Evolutionary conservation across 345 rosid genomes (phyloP).

Genomic region (Erodium maritimum): DNA sequence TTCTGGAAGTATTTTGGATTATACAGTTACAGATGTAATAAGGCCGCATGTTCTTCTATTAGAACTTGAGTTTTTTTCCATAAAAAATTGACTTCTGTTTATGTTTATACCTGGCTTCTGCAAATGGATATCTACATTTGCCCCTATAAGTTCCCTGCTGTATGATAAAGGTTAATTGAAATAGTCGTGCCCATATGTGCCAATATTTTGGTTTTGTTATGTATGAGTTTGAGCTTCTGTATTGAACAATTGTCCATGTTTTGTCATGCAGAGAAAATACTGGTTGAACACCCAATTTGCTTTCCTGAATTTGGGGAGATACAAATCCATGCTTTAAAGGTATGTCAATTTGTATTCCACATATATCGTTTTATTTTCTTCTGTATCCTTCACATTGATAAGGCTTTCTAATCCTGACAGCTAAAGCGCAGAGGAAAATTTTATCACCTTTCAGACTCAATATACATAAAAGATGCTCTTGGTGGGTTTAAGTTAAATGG

Average conservation of each 20-base stretch:
- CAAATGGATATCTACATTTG: too few relatives aligned
- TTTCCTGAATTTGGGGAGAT: slow-evolving; percentile 42
- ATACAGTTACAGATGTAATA: too few relatives aligned
- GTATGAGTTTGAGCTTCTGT: slow-evolving; percentile 1
- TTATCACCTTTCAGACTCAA: slow-evolving; percentile 41
- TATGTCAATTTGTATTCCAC: slow-evolving; percentile 8
- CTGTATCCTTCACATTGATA: slow-evolving; percentile 1
- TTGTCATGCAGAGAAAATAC: slow-evolving; percentile 32
- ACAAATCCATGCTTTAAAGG: slow-evolving; percentile 41
- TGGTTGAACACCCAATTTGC: slow-evolving; percentile 26
- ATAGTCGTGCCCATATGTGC: not conserved
- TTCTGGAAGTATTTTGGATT: too few relatives aligned
- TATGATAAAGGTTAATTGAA: too few relatives aligned
- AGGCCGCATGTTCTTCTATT: too few relatives aligned
- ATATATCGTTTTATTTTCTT: not conserved
- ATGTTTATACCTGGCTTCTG: too few relatives aligned
- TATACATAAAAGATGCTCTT: slow-evolving; percentile 38
- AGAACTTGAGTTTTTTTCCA: too few relatives aligned
- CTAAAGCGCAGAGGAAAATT: slow-evolving; percentile 34
- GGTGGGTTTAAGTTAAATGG: slow-evolving; percentile 22
- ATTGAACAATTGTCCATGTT: slow-evolving; percentile 3
- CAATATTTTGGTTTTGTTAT: not conserved
- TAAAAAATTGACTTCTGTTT: too few relatives aligned
- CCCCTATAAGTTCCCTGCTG: too few relatives aligned
- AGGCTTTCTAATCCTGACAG: slow-evolving; percentile 14